These are phyloP conservation scores for Orychophragmus violaceus DNA, from an alignment of 345 rosid species.

Conservation along the genomic window DNA sequence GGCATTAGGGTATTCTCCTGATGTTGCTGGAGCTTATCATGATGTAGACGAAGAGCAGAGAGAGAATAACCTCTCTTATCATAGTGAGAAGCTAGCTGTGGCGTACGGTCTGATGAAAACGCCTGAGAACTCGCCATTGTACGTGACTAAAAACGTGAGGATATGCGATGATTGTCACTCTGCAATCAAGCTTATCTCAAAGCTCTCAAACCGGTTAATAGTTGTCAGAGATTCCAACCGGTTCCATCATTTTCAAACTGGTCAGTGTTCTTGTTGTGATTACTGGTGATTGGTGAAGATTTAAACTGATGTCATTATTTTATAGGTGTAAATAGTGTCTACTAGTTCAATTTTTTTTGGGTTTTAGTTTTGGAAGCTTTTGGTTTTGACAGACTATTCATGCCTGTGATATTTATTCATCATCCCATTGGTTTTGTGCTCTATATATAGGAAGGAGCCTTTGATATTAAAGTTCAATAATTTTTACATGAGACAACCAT, in stretches of 20 bases:
- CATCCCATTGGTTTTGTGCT: background rate
- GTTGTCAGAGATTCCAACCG: constrained; percentile 75
- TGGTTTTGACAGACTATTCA: background rate
- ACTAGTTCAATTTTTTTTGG: background rate
- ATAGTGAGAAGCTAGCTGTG: constrained; percentile 84
- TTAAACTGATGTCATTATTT: background rate
- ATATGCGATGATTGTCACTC: constrained; percentile 88
- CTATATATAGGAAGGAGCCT: background rate
- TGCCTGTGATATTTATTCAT: background rate
- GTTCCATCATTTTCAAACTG: constrained; percentile 72
- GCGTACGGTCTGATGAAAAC: constrained; percentile 69
- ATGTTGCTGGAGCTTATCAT: constrained; percentile 50
- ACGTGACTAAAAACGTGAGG: constrained; percentile 64
- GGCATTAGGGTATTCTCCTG: constrained; percentile 63
- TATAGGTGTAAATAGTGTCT: constrained; percentile 7
- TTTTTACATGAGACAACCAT: constrained; percentile 9
- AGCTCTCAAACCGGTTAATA: constrained; percentile 45
- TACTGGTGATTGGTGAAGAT: constrained; percentile 34
- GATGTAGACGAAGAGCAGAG: constrained; percentile 87
- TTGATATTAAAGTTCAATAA: background rate
- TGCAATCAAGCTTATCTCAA: constrained; percentile 69
- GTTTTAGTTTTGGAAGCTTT: background rate
- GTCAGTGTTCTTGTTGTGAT: constrained; percentile 67
- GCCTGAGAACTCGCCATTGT: constrained; percentile 52
- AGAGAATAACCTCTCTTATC: constrained; percentile 60